Evolutionary conservation across 2,329 filamentous ascomycete genomes (phyloP).

Genomic region (Bimuria novae-zelandiae): DNA sequence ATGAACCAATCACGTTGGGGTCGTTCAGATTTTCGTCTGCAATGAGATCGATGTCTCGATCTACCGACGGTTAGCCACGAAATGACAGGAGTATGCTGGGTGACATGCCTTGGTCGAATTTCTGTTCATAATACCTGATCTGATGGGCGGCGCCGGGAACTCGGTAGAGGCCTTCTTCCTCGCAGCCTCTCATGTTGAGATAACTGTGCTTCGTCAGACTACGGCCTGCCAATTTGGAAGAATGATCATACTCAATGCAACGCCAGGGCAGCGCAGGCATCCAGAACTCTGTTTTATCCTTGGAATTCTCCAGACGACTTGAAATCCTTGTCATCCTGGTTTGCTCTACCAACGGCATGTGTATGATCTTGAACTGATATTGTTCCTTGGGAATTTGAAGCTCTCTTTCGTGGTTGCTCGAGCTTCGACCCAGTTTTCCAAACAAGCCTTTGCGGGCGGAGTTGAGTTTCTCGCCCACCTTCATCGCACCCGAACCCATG

Average conservation of each 20-base stretch:
- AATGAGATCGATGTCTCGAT: slow-evolving; percentile 88
- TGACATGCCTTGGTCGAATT: slow-evolving; percentile 79
- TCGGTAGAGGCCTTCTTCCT: slow-evolving; percentile 91
- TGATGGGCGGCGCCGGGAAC: slow-evolving; percentile 89
- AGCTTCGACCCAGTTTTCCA: slow-evolving; percentile 73
- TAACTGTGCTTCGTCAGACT: slow-evolving; percentile 58
- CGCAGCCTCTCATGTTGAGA: slow-evolving; percentile 90
- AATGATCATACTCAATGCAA: slow-evolving; percentile 77
- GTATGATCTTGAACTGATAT: slow-evolving; percentile 84
- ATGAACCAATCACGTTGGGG: slow-evolving; percentile 93
- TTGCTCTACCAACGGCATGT: slow-evolving; percentile 83
- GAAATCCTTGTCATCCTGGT: slow-evolving; percentile 90
- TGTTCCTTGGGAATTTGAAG: slow-evolving; percentile 71
- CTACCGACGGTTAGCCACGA: slow-evolving; percentile 49
- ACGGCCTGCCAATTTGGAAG: background rate
- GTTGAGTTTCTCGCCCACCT: slow-evolving; percentile 70
- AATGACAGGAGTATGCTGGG: background rate
- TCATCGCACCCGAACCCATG: slow-evolving; percentile 71
- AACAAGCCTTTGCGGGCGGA: slow-evolving; percentile 84
- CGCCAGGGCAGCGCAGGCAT: slow-evolving; percentile 96
- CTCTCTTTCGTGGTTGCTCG: slow-evolving; percentile 72
- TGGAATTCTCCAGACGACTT: slow-evolving; percentile 81
- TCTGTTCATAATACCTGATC: slow-evolving; percentile 90
- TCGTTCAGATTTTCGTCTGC: slow-evolving; percentile 87
- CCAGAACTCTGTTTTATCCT: slow-evolving; percentile 98